phyloP scores from a whole-genome alignment of 139 green algal genomes.

The Chlamydomonas schloesseri region DNA sequence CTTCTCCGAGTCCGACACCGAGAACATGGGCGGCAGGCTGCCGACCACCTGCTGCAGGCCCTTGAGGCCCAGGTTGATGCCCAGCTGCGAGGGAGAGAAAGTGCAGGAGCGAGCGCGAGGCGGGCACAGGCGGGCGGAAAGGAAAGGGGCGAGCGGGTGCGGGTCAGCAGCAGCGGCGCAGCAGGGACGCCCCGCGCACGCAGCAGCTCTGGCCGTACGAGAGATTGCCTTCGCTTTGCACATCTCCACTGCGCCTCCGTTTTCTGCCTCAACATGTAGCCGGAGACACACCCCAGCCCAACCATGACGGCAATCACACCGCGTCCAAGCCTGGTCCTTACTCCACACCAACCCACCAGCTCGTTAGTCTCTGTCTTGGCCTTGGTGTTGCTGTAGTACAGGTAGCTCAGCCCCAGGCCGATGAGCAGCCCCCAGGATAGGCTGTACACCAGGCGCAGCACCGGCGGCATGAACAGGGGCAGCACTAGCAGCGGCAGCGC shows the following conservation, averaged over 20 bases:
- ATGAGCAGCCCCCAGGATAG: constrained; percentile 30
- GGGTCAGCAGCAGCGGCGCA: no score
- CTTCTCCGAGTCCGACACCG: constrained; percentile 82
- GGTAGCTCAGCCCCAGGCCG: constrained; percentile 52
- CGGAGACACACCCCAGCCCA: no score
- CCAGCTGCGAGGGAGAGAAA: constrained; percentile 61
- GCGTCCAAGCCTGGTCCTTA: no score
- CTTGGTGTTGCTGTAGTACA: constrained; percentile 64
- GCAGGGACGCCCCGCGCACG: no score
- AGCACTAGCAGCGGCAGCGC: constrained; percentile 36
- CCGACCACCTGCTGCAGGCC: constrained; percentile 81
- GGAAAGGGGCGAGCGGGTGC: no score
- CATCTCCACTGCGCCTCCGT: no score
- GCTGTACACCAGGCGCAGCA: constrained; percentile 38
- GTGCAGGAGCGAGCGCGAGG: no score
- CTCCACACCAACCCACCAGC: constrained; percentile 66
- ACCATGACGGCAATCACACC: neutral
- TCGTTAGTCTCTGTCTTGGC: constrained; percentile 55
- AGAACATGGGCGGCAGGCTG: constrained; percentile 81
- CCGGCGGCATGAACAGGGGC: constrained; percentile 37
- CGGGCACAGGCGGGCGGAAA: no score
- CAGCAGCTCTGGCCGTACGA: no score
- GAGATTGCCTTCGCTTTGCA: no score
- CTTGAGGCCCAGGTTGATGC: constrained; percentile 79
- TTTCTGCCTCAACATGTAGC: no score